Conservation (phyloP, 2,329 filamentous ascomycete genomes). For the Fusarium graminum region DNA sequence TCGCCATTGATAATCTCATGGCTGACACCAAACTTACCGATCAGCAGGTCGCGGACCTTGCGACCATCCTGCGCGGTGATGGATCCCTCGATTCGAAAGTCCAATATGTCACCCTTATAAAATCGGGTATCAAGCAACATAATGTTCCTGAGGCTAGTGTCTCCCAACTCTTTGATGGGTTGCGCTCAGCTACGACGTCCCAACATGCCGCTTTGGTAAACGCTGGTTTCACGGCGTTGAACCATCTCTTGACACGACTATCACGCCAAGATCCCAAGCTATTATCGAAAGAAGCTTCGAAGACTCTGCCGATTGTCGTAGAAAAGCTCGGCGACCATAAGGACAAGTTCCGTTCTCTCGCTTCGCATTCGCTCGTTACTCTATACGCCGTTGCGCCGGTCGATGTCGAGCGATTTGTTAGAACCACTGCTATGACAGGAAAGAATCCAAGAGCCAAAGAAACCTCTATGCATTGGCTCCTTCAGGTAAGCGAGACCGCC, state of each 20-base stretch:
- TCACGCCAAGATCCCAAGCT: slow-evolving; percentile 85
- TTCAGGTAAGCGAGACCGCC: slow-evolving; percentile 68
- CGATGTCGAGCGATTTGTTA: slow-evolving; percentile 85
- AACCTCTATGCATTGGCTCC: slow-evolving; percentile 84
- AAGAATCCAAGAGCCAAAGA: slow-evolving; percentile 90
- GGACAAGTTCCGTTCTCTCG: slow-evolving; percentile 83
- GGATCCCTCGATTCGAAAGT: slow-evolving; percentile 78
- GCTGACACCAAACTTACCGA: slow-evolving; percentile 69
- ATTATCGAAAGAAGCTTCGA: slow-evolving; percentile 76
- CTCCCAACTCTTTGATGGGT: slow-evolving; percentile 82
- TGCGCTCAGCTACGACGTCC: slow-evolving; percentile 79
- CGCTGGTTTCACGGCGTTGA: slow-evolving; percentile 87
- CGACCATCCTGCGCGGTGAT: slow-evolving; percentile 69
- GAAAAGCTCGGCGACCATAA: slow-evolving; percentile 91
- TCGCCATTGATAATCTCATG: slow-evolving; percentile 54
- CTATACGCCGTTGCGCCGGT: slow-evolving; percentile 76
- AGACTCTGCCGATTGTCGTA: slow-evolving; percentile 79
- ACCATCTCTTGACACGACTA: slow-evolving; percentile 87
- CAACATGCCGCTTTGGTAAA: slow-evolving; percentile 83
- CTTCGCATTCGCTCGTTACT: slow-evolving; percentile 80
- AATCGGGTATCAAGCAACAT: slow-evolving; percentile 92
- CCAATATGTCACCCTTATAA: slow-evolving; percentile 77
- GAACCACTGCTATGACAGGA: slow-evolving; percentile 81
- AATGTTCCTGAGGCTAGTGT: slow-evolving; percentile 84
- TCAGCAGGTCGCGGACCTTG: slow-evolving; percentile 68